These are phyloP conservation scores for Dipodascus albidus DNA, from an alignment of 805 yeast species.

Conservation along the genomic window DNA sequence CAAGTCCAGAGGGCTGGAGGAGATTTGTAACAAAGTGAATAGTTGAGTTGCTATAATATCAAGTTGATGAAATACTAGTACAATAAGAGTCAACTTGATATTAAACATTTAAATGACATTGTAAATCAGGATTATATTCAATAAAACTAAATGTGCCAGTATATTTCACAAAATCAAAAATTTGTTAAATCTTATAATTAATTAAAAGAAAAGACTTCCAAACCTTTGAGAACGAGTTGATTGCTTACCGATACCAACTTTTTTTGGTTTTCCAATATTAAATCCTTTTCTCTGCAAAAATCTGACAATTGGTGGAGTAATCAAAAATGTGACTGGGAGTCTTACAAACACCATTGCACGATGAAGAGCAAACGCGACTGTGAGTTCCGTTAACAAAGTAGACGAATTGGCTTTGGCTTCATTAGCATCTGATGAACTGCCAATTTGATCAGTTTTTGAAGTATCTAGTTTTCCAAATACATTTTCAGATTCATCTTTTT, in stretches of 20 bases:
- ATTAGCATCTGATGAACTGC: conserved; percentile 2
- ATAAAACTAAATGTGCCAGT: too few relatives aligned
- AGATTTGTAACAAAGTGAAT: too few relatives aligned
- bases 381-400: conserved; percentile 69
- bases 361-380: conserved; percentile 87
- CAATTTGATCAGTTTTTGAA: background rate
- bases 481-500: background rate
- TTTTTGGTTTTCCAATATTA: conserved; percentile 44
- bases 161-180: too few relatives aligned
- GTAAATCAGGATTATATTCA: too few relatives aligned
- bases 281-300: conserved; percentile 67
- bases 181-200: background rate
- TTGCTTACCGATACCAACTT: background rate
- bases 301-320: conserved; percentile 70
- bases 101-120: too few relatives aligned
- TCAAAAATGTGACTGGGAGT: conserved; percentile 81
- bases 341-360: conserved; percentile 69
- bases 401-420: conserved; percentile 5
- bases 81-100: too few relatives aligned
- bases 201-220: background rate
- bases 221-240: background rate
- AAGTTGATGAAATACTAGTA: too few relatives aligned
- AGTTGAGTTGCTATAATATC: too few relatives aligned
- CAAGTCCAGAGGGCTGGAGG: too few relatives aligned
- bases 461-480: background rate